These are phyloP conservation scores for Westerdykella ornata DNA, from an alignment of 2,329 filamentous ascomycete genomes.

Conservation along the genomic window DNA sequence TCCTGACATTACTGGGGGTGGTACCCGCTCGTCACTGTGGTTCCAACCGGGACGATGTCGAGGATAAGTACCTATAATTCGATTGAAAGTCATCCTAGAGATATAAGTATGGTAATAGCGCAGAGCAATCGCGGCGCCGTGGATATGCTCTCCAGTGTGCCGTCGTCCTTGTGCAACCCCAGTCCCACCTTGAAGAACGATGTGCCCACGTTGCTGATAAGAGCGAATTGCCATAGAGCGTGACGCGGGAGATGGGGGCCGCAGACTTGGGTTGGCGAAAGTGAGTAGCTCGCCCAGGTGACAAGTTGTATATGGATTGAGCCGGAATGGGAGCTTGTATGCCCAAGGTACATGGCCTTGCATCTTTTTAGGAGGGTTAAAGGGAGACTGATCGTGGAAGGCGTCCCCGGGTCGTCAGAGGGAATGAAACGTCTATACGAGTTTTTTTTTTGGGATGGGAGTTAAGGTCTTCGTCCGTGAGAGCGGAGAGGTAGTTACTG, in stretches of 20 bases:
- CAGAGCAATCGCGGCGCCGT: conserved; percentile 10
- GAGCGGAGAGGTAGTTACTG: conserved; percentile 10
- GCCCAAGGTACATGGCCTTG: conserved; percentile 17
- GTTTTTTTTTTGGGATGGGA: conserved; percentile 4
- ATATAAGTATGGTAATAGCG: conserved; percentile 3
- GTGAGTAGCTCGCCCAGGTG: conserved; percentile 1
- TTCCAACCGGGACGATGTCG: no score
- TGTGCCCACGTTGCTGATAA: conserved; percentile 13
- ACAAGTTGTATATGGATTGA: conserved; percentile 10
- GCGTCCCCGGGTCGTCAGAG: background rate
- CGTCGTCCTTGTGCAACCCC: background rate
- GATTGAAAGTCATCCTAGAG: no score
- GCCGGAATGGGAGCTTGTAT: conserved; percentile 9
- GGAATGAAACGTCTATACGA: background rate
- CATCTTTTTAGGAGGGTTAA: conserved; percentile 13
- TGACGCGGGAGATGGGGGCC: conserved; percentile 2
- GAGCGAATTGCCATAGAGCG: conserved; percentile 14
- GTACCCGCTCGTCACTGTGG: background rate
- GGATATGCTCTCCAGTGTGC: conserved; percentile 4
- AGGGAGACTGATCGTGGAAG: background rate
- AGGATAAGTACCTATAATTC: no score
- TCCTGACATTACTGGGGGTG: background rate
- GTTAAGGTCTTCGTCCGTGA: conserved; percentile 7
- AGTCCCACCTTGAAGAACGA: conserved; percentile 10
- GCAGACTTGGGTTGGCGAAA: background rate